Conservation (phyloP, 1,284 basidiomycete genomes). For the Bondarzewia mesenterica region DNA sequence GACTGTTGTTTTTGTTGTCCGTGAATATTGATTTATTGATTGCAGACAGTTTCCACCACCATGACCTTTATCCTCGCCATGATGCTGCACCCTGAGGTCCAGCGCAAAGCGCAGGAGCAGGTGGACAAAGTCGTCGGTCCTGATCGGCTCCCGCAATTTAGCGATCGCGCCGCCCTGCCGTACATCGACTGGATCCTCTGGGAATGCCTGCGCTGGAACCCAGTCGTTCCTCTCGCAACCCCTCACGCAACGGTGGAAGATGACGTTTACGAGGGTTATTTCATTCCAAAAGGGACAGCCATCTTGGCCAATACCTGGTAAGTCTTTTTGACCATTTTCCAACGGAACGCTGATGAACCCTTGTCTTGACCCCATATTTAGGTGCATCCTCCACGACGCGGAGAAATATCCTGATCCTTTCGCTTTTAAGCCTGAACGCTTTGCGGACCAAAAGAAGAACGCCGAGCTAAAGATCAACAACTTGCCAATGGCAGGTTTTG, state of each 20-base stretch:
- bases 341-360: not conserved
- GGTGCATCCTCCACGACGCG: not conserved
- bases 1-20: conserved; percentile 3
- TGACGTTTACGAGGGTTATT: conserved; percentile 8
- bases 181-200: conserved; percentile 3
- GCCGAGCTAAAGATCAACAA: not conserved
- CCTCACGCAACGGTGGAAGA: conserved; percentile 1
- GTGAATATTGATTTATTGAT: conserved; percentile 9
- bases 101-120: conserved; percentile 3
- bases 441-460: not conserved
- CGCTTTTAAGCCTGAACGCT: conserved; percentile 1
- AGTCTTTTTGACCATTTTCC: not conserved
- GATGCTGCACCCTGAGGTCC: conserved; percentile 6
- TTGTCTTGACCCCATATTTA: not conserved
- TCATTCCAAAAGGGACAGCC: conserved; percentile 1
- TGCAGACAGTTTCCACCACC: not conserved
- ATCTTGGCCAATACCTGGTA: not conserved
- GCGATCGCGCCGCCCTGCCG: conserved; percentile 1
- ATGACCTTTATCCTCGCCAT: conserved; percentile 3
- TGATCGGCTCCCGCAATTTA: conserved; percentile 6
- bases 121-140: conserved; percentile 1
- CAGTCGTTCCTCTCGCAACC: not conserved
- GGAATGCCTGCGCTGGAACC: not conserved
- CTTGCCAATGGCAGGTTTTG: not conserved
- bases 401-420: conserved; percentile 1